Evolutionary conservation across 2,329 filamentous ascomycete species (phyloP), one percentile per base, ranked within the genome.

Genomic region (Penicillium thymicola): DNA sequence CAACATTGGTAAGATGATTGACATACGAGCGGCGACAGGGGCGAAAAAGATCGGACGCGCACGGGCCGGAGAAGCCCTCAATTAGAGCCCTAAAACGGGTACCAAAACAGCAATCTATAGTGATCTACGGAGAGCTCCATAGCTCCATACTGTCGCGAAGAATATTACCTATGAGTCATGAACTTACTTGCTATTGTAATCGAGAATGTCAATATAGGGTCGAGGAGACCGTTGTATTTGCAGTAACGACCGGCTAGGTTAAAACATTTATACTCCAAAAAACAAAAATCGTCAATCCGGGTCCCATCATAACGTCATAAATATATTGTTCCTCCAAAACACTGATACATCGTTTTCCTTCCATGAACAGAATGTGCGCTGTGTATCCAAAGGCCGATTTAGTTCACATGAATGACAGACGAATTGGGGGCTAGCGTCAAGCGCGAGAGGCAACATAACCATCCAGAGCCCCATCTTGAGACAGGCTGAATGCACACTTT

Each of bases 11-110:
- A 32, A 48, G 18, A 46, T 55, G 52, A 40, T 57, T 37, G 30
- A 41, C 21, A 41, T 44, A 41, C 48, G 34, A 43, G 36, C 56
- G 48, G 44, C 36, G 58, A 51, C 45, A 61, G 64, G 54, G 54
- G 54, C 48, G 48, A 36, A 70, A 66, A 67, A 59, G 58, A 59
- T 57, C 36, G 59, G 58, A 43, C 42, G 48, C 59, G 70, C 70
- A 71, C 70, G 69, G 69, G 58, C 68, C 68, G 64, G 34, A 9
- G 30, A 60, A 65, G 63, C 68, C 68, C 65, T 70, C 42, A 43
- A 51, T 53, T 10, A 14, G 50, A 64, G 67, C 62, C 65, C 64
- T 67, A 65, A 60, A 13, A 23, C 13, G 23, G 8, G 13, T 28
- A 36, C 48, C 32, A 55, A 56, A 43, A 32, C 21, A 42, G 53